Evolutionary conservation across 1,284 basidiomycete genomes (phyloP).

Genomic region (Rhodotorula sp.): DNA sequence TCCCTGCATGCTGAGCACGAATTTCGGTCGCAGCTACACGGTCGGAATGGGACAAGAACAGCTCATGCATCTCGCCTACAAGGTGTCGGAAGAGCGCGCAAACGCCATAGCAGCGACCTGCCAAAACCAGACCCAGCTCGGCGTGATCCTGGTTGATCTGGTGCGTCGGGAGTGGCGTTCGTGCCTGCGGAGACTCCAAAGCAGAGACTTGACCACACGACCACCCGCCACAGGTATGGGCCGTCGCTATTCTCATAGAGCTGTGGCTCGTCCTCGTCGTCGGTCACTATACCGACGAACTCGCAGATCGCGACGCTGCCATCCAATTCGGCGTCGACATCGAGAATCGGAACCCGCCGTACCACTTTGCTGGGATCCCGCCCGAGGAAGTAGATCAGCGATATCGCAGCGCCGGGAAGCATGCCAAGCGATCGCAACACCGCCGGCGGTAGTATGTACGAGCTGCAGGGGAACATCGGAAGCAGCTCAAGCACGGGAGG

Average conservation of each 20-base stretch:
- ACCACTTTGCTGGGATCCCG: background rate
- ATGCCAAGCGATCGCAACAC: too few relatives aligned
- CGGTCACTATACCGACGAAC: constrained; percentile 25
- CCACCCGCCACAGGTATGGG: background rate
- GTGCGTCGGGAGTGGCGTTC: background rate
- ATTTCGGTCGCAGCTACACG: background rate
- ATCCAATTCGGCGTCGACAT: constrained; percentile 24
- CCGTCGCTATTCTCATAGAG: constrained; percentile 18
- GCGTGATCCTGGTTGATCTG: background rate
- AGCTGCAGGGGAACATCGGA: background rate
- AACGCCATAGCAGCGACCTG: background rate
- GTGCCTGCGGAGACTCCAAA: background rate
- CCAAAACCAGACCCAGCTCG: background rate
- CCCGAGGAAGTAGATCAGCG: background rate
- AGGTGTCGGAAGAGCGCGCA: background rate
- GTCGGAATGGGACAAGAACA: background rate
- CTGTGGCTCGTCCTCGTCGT: constrained; percentile 21
- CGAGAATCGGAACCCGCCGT: constrained; percentile 11
- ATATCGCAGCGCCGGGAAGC: background rate
- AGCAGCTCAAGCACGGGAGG: background rate
- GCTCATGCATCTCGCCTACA: background rate
- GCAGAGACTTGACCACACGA: background rate
- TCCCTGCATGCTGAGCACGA: background rate
- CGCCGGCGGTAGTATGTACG: background rate
- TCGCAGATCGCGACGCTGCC: constrained; percentile 20